A percentile compares a stretch with the other conserved stretches of the same genome.
phyloP scores from a whole-genome alignment of 176 grass and related monocot genomes.

The Zea mays region DNA sequence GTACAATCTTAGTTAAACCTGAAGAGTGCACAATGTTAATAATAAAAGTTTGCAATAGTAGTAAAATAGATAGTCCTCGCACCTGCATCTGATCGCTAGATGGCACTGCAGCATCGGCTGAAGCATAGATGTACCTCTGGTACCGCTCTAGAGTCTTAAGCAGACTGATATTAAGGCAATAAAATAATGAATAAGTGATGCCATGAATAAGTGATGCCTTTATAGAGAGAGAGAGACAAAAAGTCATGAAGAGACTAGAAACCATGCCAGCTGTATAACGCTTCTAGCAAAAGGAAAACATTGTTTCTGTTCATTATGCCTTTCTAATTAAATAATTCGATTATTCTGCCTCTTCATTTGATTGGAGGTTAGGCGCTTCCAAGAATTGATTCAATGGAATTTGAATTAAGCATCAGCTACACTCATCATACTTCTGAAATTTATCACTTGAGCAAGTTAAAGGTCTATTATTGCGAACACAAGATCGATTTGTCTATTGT shows the following conservation, averaged over 20 bases:
- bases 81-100: constrained; percentile 60
- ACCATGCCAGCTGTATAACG: not conserved
- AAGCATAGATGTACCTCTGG: constrained; percentile 56
- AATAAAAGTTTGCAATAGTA: not conserved
- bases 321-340: not conserved
- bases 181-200: constrained; percentile 17
- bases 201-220: too few relatives aligned
- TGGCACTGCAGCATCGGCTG: constrained; percentile 45
- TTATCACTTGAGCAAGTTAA: not conserved
- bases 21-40: too few relatives aligned
- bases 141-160: constrained; percentile 78
- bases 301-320: not conserved
- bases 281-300: not conserved
- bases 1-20: too few relatives aligned
- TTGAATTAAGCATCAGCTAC: not conserved
- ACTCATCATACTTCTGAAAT: not conserved
- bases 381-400: not conserved
- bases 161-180: constrained; percentile 45
- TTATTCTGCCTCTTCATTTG: not conserved
- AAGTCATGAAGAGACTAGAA: constrained; percentile 8
- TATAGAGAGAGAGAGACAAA: too few relatives aligned
- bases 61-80: constrained; percentile 16
- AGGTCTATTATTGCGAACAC: too few relatives aligned
- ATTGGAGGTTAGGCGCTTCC: not conserved
- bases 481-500: too few relatives aligned